Evolutionary conservation across 2,329 filamentous ascomycete species (phyloP), one percentile per base, ranked within the genome.

Genomic region (Neurospora sp.): DNA sequence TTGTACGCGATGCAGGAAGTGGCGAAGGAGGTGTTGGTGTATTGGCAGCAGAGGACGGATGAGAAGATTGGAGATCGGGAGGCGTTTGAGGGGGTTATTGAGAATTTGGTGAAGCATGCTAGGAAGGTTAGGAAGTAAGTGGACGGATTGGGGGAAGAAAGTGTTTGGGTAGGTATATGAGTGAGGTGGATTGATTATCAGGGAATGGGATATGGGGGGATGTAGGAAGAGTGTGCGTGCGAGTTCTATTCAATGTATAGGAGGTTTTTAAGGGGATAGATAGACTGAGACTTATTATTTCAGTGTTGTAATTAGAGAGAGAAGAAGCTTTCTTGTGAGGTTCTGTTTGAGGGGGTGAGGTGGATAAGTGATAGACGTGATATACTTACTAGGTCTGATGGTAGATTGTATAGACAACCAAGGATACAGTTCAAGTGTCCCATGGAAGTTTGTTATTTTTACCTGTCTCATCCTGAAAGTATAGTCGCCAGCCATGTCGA

Each of bases 41-140:
- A 95, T 78, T 98, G 95, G 95, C 86, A 92, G 75, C 92, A 92
- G 82, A 84, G 89, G 75, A 90, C 91, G 68, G 94, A 97, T 78
- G 93, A 93, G 75, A 92, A 95, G 76, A 83, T 97, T 73, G 92
- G 92, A 52, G 95, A 98, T 78, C 90, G 96, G 75, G 95, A 97
- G 78, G 92, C 93, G 2, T 96, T 97, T 79, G 95, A 98, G 78
- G 93, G 93, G 0, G 95, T 98, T 17, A 97, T 98, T 85, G 95
- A 97, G 81, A 97, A 97, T 79, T 80, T 98, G 74, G 95, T 97
- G 62, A 96, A 93, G 79, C 93, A 97, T 82, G 93, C 93, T 67
- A 86, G 93, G 79, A 92, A 94, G 81, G 89, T 93, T 70, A 87
- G 93, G 77, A 96, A 94, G 81, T 92, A 28, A 28, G 28, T 28